phyloP scores from a whole-genome alignment of 331 rosid genomes.

The Malus hybrid region DNA sequence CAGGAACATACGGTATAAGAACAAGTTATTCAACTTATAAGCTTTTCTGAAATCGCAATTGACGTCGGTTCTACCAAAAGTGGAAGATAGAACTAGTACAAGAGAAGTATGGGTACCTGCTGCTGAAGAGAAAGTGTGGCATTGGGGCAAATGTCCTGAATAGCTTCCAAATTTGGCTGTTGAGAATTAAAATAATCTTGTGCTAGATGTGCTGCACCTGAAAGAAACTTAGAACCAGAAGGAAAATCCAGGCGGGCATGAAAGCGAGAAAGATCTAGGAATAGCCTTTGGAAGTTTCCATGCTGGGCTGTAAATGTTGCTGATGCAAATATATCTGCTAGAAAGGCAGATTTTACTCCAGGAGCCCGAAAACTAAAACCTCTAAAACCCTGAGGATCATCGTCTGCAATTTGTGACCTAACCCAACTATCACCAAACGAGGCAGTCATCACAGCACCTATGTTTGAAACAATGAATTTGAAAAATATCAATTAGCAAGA shows the following conservation, averaged over 20 bases:
- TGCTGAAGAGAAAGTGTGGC: slow-evolving; percentile 78
- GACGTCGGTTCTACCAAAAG: background rate
- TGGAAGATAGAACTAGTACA: background rate
- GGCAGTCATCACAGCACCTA: slow-evolving; percentile 67
- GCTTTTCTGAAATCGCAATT: background rate
- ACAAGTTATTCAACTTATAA: background rate
- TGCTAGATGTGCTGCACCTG: slow-evolving; percentile 51
- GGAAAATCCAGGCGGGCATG: slow-evolving; percentile 72
- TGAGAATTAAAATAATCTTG: slow-evolving; percentile 63
- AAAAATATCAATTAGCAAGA: background rate
- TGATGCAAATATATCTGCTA: slow-evolving; percentile 66
- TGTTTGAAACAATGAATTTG: background rate
- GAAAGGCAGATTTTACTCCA: slow-evolving; percentile 46
- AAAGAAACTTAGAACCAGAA: slow-evolving; percentile 69
- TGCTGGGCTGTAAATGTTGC: slow-evolving; percentile 65
- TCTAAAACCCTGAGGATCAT: slow-evolving; percentile 30
- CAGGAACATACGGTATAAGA: background rate
- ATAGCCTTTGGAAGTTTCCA: slow-evolving; percentile 70
- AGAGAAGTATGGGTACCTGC: slow-evolving; percentile 54
- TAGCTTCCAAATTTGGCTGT: slow-evolving; percentile 45
- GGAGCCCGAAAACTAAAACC: slow-evolving; percentile 42
- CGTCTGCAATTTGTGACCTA: slow-evolving; percentile 35
- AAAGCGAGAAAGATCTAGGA: slow-evolving; percentile 69
- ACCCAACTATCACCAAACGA: slow-evolving; percentile 51
- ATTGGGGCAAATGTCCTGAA: slow-evolving; percentile 62